Evolutionary conservation across 106 monocot species (phyloP).

Genomic region (Acorus calamus): DNA sequence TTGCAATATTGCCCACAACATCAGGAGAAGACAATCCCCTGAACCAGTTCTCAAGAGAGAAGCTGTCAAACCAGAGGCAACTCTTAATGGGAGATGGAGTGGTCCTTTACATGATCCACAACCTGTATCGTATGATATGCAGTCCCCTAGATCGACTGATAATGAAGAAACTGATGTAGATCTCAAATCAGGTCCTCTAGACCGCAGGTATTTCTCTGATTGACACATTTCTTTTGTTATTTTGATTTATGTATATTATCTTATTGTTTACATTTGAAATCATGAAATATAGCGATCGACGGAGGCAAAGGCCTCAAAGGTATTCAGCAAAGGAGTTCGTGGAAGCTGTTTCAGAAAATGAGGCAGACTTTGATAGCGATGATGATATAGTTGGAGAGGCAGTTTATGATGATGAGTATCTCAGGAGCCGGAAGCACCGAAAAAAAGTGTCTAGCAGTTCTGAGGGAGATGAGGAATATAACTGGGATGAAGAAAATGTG

Average conservation of each 20-base stretch:
- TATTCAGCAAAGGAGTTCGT: slow-evolving; percentile 80
- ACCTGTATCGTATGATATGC: slow-evolving; percentile 28
- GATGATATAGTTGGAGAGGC: slow-evolving; percentile 98
- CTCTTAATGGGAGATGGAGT: slow-evolving; percentile 53
- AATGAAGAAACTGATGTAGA: slow-evolving; percentile 54
- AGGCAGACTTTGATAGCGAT: slow-evolving; percentile 61
- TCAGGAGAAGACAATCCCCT: slow-evolving; percentile 71
- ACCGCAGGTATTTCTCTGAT: slow-evolving; percentile 50
- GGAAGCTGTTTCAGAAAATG: slow-evolving; percentile 58
- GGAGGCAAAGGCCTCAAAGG: slow-evolving; percentile 67
- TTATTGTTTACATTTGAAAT: not conserved
- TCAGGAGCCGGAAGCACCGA: slow-evolving; percentile 46
- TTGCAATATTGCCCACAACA: not conserved
- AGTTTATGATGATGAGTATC: slow-evolving; percentile 90
- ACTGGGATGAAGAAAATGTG: slow-evolving; percentile 45
- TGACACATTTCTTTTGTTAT: not conserved
- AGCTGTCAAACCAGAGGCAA: slow-evolving; percentile 35
- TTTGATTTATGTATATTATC: not conserved
- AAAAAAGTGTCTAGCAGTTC: slow-evolving; percentile 59
- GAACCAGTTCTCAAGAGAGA: slow-evolving; percentile 49
- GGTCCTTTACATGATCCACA: slow-evolving; percentile 24
- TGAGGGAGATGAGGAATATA: slow-evolving; percentile 68
- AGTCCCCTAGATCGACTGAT: slow-evolving; percentile 39
- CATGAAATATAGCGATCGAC: slow-evolving; percentile 35
- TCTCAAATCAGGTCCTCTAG: slow-evolving; percentile 31